These are phyloP conservation scores for Nannochloropsis gaditana DNA, from an alignment of 108 stramenopile genomes.

Conservation along the genomic window DNA sequence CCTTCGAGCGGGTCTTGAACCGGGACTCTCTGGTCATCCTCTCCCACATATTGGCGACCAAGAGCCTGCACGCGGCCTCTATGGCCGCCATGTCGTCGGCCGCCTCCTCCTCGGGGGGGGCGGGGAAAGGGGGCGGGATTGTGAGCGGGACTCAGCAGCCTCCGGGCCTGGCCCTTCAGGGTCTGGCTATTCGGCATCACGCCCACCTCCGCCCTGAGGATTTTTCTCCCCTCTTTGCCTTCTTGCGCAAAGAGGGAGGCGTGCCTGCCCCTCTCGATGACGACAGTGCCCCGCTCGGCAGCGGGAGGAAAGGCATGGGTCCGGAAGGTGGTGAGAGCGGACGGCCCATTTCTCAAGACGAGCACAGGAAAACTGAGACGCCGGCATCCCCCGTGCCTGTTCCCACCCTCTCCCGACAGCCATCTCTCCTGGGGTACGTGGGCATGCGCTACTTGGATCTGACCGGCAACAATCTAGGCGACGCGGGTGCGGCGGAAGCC, in stretches of 20 bases:
- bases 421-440: not conserved
- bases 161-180: not conserved
- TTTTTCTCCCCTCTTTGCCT: not conserved
- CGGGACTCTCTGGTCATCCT: not conserved
- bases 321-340: not conserved
- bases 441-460: slow-evolving; percentile 1
- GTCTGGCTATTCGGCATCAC: slow-evolving; percentile 13
- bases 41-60: not conserved
- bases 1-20: not conserved
- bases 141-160: not conserved
- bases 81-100: not conserved
- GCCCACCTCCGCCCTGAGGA: not conserved
- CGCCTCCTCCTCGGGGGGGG: too few relatives aligned
- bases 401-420: not conserved
- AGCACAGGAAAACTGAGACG: not conserved
- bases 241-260: not conserved
- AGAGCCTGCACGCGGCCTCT: not conserved
- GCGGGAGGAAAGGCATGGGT: not conserved
- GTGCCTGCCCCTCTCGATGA: not conserved
- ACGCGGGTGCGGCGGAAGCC: not conserved
- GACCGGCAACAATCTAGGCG: slow-evolving; percentile 18
- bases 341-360: too few relatives aligned
- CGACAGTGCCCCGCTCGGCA: not conserved
- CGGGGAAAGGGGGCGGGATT: too few relatives aligned
- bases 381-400: not conserved